These are phyloP conservation scores for Cladosporium halotolerans DNA, from an alignment of 2,329 filamentous ascomycete genomes.

Conservation along the genomic window DNA sequence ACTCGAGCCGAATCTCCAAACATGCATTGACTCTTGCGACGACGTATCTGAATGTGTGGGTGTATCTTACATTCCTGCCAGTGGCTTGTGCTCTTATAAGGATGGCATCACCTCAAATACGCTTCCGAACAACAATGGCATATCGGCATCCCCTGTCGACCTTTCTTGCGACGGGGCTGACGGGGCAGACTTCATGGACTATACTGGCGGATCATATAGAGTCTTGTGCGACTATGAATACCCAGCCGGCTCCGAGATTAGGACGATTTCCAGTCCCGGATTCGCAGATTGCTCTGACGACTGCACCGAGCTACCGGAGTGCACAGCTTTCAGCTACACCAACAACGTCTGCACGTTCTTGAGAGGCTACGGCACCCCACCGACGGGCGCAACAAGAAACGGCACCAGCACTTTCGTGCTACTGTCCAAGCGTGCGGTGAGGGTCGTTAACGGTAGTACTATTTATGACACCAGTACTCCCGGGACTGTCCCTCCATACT, in stretches of 20 bases:
- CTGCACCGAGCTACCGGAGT: constrained; percentile 16
- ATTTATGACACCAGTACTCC: constrained; percentile 8
- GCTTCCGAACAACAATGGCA: not conserved
- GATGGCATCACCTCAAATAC: not conserved
- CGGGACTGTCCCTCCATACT: constrained; percentile 1
- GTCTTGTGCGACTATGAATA: constrained; percentile 23
- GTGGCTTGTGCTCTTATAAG: constrained; percentile 13
- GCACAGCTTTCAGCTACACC: constrained; percentile 16
- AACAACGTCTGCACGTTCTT: constrained; percentile 17
- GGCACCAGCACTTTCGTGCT: constrained; percentile 18
- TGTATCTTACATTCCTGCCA: constrained; percentile 14
- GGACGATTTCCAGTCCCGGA: not conserved
- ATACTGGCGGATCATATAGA: constrained; percentile 21
- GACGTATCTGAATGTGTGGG: constrained; percentile 16
- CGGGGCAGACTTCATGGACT: constrained; percentile 19
- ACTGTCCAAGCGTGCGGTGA: constrained; percentile 14
- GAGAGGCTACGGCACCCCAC: constrained; percentile 12
- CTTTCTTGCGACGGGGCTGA: constrained; percentile 22
- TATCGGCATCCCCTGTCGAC: constrained; percentile 16
- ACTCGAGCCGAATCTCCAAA: constrained; percentile 16
- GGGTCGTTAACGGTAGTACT: not conserved
- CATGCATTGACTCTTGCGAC: constrained; percentile 21
- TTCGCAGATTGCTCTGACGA: constrained; percentile 17
- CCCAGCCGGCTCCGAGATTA: constrained; percentile 15
- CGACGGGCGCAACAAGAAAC: constrained; percentile 6